Evolutionary conservation across 192 early-diverging fungal genomes (phyloP), one percentile per base, ranked within the genome.

Genomic region (Dimargaris xerosporica): DNA sequence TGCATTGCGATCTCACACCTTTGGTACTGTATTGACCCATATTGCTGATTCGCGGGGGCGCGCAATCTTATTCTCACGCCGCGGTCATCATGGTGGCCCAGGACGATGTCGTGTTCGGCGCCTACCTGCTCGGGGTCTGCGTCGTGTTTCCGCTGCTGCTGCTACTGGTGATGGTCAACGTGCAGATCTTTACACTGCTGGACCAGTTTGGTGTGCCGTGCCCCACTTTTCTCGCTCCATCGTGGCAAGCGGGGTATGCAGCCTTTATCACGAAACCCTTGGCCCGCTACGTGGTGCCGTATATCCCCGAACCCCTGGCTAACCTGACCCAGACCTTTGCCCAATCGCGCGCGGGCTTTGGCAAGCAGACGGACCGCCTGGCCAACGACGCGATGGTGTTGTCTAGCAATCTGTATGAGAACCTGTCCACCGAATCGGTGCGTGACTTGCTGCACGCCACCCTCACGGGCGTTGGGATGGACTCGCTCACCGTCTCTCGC

Each of bases 181-280:
- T 59, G 11, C 56, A 59, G 23, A 43, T 59, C 31, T 59, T 59
- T 31, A 25, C 56, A 2, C 56, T 59, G 16, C 42, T 59, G 6
- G 56, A 59, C 30, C 56, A 59, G 23, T 59, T 59, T 25, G 56
- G 56, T 16, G 56, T 59, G 7, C 56, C 56, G 28, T 59, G 56
- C 17, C 56, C 56, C 34, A 15, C 56, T 39, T 39, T 29, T n/a
- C 56, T 59, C 5, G 42, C 56, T 44, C 2, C 13, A 2, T 59
- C 56, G 31, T 59, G 56, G 56, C 34, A 59, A 23, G 16, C 11
- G 17, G 17, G 34, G 30, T 59, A 43, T n/a, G 42, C 26, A 2
- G 2, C 29, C 23, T 34, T n/a, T 19, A 15, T 59, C 2, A 31
- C 56, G 17, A 31, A n/a, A 7, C 56, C 56, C 5, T 39, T 59